phyloP scores from a whole-genome alignment of 257 asterid genomes.

The Nicotiana sylvestris region DNA sequence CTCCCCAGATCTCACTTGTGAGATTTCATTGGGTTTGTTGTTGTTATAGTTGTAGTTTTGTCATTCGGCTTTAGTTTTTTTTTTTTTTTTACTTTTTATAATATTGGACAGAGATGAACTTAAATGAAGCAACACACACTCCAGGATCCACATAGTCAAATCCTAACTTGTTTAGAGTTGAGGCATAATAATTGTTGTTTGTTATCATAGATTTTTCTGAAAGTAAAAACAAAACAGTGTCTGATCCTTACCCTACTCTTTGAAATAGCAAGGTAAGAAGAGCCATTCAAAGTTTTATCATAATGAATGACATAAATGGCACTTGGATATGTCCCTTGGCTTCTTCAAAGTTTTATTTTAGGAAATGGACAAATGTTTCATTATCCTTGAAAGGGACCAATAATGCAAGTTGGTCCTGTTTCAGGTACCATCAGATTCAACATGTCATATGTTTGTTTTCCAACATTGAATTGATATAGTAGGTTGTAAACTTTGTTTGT shows the following conservation, averaged over 20 bases:
- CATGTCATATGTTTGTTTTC: slow-evolving; percentile 32
- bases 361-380: slow-evolving; percentile 33
- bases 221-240: not conserved
- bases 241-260: not conserved
- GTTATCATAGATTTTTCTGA: not conserved
- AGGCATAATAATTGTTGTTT: too few relatives aligned
- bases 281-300: not conserved
- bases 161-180: too few relatives aligned
- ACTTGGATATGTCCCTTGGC: not conserved
- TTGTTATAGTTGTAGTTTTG: too few relatives aligned
- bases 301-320: slow-evolving; percentile 5
- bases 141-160: too few relatives aligned
- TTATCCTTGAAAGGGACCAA: slow-evolving; percentile 15
- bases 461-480: slow-evolving; percentile 7
- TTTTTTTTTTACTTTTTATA: too few relatives aligned
- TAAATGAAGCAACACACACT: too few relatives aligned
- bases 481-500: not conserved
- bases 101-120: too few relatives aligned
- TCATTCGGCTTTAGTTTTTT: too few relatives aligned
- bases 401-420: slow-evolving; percentile 33
- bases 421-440: slow-evolving; percentile 48
- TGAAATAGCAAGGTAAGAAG: not conserved
- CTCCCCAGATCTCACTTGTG: fast-evolving
- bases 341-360: slow-evolving; percentile 1
- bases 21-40: fast-evolving